Evolutionary conservation across 441 rosid species (phyloP), one percentile per base, ranked within the genome.

Genomic region (Breynia disticha): DNA sequence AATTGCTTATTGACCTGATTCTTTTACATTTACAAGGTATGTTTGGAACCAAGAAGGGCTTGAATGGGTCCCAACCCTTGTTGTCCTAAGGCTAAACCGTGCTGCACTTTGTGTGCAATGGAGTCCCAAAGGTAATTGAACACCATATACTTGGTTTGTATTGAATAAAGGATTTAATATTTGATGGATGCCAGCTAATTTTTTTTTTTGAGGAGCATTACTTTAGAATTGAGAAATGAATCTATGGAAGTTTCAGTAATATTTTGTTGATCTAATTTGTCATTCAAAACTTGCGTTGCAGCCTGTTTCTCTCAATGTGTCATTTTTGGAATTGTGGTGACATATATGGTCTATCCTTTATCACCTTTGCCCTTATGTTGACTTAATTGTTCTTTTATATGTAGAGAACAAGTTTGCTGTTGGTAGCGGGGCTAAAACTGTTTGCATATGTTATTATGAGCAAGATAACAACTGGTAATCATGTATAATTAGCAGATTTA

Each of bases 341-440:
- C 58, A 32, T 6, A 41, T 15, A 16, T 24, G 32, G 46, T 38
- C 11, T 16, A 12, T 15, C 46, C 39, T 28, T 15, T 24, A 42
- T 18, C 16, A 19, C n/a, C n/a, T n/a, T 24, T 24, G 7, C 4
- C 32, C 32, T 24, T 24, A 24, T 24, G 32, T 24, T 58, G 47
- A 20, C 37, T 32, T 41, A 8, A 11, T 38, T 46, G 8, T 46
- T 41, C 18, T 58, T 46, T 19, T 39, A 51, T 53, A 60, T n/a
- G 44, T 75, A 93, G 98, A 82, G 67, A 93, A 93, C 77, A 86
- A 93, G 72, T 88, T 93, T 72, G 96, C 98, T 60, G 97, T 93
- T 59, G 98, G 98, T 63, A 93, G 97, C 68, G 97, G 98, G 45
- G 97, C 98, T 55, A 93, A 93, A 76, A 93, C 88, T 62, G 90